Percentiles rank a stretch among this genome's conserved stretches.
phyloP scores from a whole-genome alignment of 176 grass and related monocot species.

The Eragrostis curvula region DNA sequence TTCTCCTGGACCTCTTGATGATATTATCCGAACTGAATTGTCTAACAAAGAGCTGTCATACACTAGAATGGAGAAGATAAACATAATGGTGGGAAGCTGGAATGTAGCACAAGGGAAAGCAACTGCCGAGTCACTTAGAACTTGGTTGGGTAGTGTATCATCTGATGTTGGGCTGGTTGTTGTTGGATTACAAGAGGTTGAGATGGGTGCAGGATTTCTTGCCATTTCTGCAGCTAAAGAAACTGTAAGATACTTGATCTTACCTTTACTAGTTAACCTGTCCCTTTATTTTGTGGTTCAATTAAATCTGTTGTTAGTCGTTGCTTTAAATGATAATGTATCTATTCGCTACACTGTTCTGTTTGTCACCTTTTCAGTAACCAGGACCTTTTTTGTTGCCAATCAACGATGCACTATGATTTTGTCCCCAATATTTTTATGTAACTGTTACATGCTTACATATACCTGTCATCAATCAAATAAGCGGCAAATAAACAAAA shows the following conservation, averaged over 20 bases:
- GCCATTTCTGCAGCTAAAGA: slow-evolving; percentile 99
- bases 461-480: slow-evolving; percentile 11
- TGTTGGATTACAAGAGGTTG: slow-evolving; percentile 97
- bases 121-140: slow-evolving; percentile 71
- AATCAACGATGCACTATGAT: neutral
- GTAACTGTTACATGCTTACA: too few relatives aligned
- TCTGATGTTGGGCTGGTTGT: slow-evolving; percentile 89
- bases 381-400: neutral
- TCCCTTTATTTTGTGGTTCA: neutral
- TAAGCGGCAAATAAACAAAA: neutral
- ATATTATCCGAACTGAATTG: slow-evolving; percentile 77
- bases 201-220: slow-evolving; percentile 99
- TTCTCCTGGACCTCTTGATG: slow-evolving; percentile 90
- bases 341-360: neutral
- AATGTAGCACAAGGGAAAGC: slow-evolving; percentile 97
- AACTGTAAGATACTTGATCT: slow-evolving; percentile 76
- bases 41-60: slow-evolving; percentile 75
- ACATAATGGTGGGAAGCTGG: slow-evolving; percentile 93
- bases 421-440: neutral
- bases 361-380: slow-evolving; percentile 18
- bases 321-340: neutral
- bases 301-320: slow-evolving; percentile 9
- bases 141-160: slow-evolving; percentile 84
- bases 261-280: slow-evolving; percentile 3
- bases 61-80: slow-evolving; percentile 91